A percentile compares a stretch with the other conserved stretches of the same genome.
These are phyloP conservation scores for Grifola frondosa DNA, from an alignment of 1,284 basidiomycete species.

Conservation along the genomic window DNA sequence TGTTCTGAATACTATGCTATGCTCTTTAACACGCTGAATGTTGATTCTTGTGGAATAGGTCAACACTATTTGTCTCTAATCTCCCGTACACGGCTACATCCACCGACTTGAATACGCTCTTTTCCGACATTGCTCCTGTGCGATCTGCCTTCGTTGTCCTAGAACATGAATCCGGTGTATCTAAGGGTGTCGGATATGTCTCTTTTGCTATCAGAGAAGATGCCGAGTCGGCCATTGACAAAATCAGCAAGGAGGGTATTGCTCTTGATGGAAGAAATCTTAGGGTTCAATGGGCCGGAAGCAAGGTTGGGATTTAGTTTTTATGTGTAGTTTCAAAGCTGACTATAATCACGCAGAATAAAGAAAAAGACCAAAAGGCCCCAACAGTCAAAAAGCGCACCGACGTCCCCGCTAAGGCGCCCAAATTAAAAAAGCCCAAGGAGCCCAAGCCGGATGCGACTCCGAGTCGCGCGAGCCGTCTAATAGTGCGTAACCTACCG, in stretches of 20 bases:
- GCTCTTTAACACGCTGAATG: neutral
- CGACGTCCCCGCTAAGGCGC: slow-evolving; percentile 61
- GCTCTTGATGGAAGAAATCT: slow-evolving; percentile 65
- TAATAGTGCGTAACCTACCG: slow-evolving; percentile 92
- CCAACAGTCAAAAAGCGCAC: slow-evolving; percentile 90
- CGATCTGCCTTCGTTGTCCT: slow-evolving; percentile 93
- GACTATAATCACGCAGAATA: slow-evolving; percentile 17
- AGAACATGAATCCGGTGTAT: slow-evolving; percentile 75
- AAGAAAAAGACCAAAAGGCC: slow-evolving; percentile 38
- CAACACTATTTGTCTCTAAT: slow-evolving; percentile 80
- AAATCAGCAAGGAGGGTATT: slow-evolving; percentile 56
- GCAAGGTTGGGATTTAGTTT: slow-evolving; percentile 52
- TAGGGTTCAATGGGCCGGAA: slow-evolving; percentile 79
- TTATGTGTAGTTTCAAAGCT: neutral
- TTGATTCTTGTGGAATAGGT: slow-evolving; percentile 42
- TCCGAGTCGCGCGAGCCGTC: slow-evolving; percentile 72
- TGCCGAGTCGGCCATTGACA: slow-evolving; percentile 74
- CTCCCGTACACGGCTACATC: slow-evolving; percentile 89
- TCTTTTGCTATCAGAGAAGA: slow-evolving; percentile 91
- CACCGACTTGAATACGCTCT: slow-evolving; percentile 87
- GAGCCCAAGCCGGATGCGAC: slow-evolving; percentile 39
- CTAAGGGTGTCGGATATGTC: slow-evolving; percentile 98
- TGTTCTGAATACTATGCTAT: slow-evolving; percentile 6
- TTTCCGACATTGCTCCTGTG: slow-evolving; percentile 94
- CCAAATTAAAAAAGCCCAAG: slow-evolving; percentile 34